Conservation (phyloP, 2,329 filamentous ascomycete species). For the Dactylellina drechsleri region DNA sequence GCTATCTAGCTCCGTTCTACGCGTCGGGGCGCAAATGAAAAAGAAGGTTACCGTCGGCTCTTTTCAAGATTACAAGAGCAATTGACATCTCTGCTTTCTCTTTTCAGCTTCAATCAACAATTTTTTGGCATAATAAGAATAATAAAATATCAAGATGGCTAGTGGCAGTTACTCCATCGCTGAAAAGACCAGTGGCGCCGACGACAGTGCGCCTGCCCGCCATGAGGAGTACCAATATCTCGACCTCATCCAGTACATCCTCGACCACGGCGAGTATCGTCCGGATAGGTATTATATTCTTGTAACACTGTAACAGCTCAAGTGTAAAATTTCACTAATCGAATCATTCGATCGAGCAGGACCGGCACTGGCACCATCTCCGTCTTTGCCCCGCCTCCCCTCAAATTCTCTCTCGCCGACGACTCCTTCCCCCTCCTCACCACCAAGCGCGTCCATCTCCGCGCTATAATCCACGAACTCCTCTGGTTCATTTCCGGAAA, state of each 20-base stretch:
- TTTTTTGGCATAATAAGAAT: neutral
- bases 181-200: conserved; percentile 37
- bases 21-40: neutral
- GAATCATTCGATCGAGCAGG: conserved; percentile 63
- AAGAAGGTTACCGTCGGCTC: conserved; percentile 18
- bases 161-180: conserved; percentile 30
- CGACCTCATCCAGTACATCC: conserved; percentile 84
- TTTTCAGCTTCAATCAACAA: no score
- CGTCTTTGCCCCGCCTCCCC: conserved; percentile 84
- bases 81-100: no score
- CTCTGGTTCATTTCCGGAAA: conserved; percentile 92
- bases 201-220: conserved; percentile 21
- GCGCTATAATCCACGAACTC: conserved; percentile 88
- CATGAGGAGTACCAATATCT: conserved; percentile 97
- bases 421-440: conserved; percentile 91
- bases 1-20: neutral
- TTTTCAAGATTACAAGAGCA: neutral
- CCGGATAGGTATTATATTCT: conserved; percentile 75
- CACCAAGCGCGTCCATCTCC: conserved; percentile 94
- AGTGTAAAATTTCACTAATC: conserved; percentile 6
- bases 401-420: conserved; percentile 84
- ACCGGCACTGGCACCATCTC: conserved; percentile 94
- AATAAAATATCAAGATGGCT: conserved; percentile 8
- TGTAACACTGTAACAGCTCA: neutral
- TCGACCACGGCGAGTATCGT: conserved; percentile 83